Evolutionary conservation across 441 rosid species (phyloP).

Genomic region (Gossypium laxum): DNA sequence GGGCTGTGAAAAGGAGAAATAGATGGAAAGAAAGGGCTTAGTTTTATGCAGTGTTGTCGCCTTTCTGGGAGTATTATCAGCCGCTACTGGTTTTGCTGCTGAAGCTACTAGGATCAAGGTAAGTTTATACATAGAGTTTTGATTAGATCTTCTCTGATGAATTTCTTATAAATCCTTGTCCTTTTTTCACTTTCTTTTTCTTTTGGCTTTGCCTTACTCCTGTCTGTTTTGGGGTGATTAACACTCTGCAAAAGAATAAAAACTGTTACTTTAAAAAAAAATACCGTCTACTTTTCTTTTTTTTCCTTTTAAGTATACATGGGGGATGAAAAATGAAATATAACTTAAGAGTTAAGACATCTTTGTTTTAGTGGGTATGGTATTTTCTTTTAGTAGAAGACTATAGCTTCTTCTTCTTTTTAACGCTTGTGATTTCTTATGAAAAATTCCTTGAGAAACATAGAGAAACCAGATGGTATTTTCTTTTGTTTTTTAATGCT

Average conservation of each 20-base stretch:
- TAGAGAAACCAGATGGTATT: not conserved
- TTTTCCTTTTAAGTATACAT: not conserved
- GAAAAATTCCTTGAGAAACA: not conserved
- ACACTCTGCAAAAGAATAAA: not conserved
- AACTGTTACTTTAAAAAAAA: not conserved
- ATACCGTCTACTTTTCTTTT: not conserved
- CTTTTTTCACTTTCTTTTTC: not conserved
- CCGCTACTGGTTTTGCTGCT: conserved; percentile 71
- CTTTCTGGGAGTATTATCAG: conserved; percentile 55
- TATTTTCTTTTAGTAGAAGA: not conserved
- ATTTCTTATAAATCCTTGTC: conserved; percentile 6
- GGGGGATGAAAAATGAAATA: not conserved
- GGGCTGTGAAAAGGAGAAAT: conserved; percentile 5
- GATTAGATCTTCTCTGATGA: conserved; percentile 6
- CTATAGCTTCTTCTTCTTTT: not conserved
- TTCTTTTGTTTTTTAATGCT: not conserved
- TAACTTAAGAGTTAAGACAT: not conserved
- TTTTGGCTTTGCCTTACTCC: not conserved
- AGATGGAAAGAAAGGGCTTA: conserved; percentile 55
- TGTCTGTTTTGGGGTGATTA: not conserved
- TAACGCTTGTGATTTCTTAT: not conserved
- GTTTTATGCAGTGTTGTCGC: conserved; percentile 40
- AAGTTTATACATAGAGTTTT: not conserved
- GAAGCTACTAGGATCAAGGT: conserved; percentile 78
- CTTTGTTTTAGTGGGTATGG: not conserved